phyloP scores from a whole-genome alignment of 2,329 filamentous ascomycete genomes.

The Chalaropsis ovoidea region DNA sequence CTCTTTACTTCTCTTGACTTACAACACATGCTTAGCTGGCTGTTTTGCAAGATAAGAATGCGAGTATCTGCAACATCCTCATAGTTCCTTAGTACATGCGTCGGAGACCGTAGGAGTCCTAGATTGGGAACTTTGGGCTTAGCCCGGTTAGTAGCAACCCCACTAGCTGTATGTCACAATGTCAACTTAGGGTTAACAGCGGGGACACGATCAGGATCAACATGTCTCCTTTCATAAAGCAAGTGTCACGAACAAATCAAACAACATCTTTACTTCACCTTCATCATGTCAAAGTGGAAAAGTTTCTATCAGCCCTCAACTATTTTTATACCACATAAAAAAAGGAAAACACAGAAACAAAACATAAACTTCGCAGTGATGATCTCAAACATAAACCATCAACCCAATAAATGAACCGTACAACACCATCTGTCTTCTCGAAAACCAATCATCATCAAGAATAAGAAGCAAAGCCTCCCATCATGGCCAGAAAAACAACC shows the following conservation, averaged over 20 bases:
- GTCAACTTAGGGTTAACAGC: too few relatives aligned
- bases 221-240: too few relatives aligned
- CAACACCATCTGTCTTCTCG: slow-evolving; percentile 1
- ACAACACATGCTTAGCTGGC: neutral
- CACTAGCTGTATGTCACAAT: too few relatives aligned
- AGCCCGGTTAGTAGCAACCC: neutral
- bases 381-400: neutral
- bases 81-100: neutral
- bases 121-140: too few relatives aligned
- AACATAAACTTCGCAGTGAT: neutral
- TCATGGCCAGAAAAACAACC: neutral
- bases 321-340: slow-evolving; percentile 4
- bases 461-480: slow-evolving; percentile 8
- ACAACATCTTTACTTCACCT: neutral
- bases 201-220: too few relatives aligned
- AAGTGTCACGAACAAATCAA: too few relatives aligned
- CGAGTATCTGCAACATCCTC: neutral
- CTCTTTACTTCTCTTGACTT: neutral
- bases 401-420: slow-evolving; percentile 5
- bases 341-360: neutral
- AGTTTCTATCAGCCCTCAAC: neutral
- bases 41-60: too few relatives aligned
- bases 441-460: neutral
- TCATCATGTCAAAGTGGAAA: neutral
- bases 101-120: slow-evolving; percentile 14